A percentile compares a stretch with the other conserved stretches of the same genome.
These are phyloP conservation scores for Ganoderma leucocontextum DNA, from an alignment of 1,284 basidiomycete genomes.

Conservation along the genomic window DNA sequence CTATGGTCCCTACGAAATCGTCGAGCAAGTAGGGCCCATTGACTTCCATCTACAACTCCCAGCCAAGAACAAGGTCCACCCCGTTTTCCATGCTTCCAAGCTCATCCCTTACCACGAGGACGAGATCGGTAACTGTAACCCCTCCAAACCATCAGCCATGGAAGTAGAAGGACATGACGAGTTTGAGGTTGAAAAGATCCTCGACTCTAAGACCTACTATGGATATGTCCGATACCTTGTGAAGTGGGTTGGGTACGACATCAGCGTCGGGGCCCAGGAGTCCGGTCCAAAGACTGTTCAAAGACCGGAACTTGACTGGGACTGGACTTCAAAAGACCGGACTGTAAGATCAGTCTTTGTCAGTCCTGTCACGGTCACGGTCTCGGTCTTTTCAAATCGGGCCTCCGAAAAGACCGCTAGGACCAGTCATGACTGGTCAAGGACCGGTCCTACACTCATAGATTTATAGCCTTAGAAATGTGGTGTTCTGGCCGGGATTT, in stretches of 20 bases:
- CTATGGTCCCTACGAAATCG: background rate
- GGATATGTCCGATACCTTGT: background rate
- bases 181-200: background rate
- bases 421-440: too few species aligned
- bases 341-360: too few species aligned
- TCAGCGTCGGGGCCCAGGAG: too few species aligned
- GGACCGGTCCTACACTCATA: too few species aligned
- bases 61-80: background rate
- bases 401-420: too few species aligned
- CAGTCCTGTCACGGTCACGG: too few species aligned
- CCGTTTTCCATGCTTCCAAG: background rate
- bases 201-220: background rate
- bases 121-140: background rate
- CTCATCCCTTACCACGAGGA: conserved; percentile 1
- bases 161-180: background rate
- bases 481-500: too few species aligned
- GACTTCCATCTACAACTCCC: background rate
- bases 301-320: too few species aligned
- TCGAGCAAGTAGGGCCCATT: background rate
- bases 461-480: too few species aligned
- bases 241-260: background rate
- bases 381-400: too few species aligned
- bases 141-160: background rate
- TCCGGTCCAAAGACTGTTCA: too few species aligned
- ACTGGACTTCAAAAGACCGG: too few species aligned